A percentile compares a stretch with the other conserved stretches of the same genome.
Evolutionary conservation across 495 filamentous ascomycete species (phyloP).

Genomic region (Talaromyces ruber): DNA sequence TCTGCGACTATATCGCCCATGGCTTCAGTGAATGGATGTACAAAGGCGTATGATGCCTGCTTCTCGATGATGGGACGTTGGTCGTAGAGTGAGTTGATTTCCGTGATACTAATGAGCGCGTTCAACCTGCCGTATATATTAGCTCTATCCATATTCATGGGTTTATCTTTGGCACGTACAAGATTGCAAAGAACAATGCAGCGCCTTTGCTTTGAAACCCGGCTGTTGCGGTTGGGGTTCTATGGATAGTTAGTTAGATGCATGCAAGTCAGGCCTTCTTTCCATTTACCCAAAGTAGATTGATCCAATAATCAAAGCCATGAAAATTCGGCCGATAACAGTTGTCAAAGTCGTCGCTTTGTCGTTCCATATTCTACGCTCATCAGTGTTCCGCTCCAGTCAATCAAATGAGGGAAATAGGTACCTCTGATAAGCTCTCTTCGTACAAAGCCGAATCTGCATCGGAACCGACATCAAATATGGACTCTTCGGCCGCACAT

Average conservation of each 20-base stretch:
- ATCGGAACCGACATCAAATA: conserved; percentile 38
- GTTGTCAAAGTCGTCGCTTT: conserved; percentile 64
- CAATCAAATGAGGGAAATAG: background rate
- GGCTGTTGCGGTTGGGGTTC: conserved; percentile 45
- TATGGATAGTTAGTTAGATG: background rate
- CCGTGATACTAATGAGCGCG: conserved; percentile 37
- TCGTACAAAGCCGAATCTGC: conserved; percentile 41
- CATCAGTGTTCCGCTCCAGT: background rate
- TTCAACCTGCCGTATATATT: conserved; percentile 31
- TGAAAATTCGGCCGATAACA: conserved; percentile 69
- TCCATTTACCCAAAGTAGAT: conserved; percentile 67
- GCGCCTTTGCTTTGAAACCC: conserved; percentile 75
- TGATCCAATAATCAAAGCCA: conserved; percentile 77
- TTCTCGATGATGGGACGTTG: conserved; percentile 55
- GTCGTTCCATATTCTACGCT: conserved; percentile 56
- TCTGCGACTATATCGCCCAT: conserved; percentile 46
- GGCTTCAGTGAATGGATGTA: conserved; percentile 48
- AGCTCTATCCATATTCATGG: background rate
- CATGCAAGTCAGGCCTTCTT: background rate
- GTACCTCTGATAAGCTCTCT: conserved; percentile 38
- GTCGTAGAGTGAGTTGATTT: conserved; percentile 47
- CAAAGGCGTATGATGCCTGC: conserved; percentile 49
- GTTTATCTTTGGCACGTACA: conserved; percentile 18
- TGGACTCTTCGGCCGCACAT: conserved; percentile 32
- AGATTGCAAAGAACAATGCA: conserved; percentile 81